Base-by-base conservation (phyloP, 169 alveolate genomes). In the Theileria sp. region DNA sequence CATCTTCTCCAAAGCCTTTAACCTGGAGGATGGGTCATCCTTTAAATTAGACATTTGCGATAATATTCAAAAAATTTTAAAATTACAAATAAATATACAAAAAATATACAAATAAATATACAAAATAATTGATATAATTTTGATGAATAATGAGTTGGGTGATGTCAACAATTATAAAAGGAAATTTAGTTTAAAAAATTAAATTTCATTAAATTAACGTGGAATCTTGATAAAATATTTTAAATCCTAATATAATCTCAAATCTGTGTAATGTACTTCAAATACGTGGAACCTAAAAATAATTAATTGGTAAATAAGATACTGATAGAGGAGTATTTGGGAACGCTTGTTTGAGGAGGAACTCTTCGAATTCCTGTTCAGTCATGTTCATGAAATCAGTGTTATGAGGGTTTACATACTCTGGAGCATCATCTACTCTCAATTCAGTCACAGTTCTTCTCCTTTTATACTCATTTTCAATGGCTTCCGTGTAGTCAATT, bases 1-100 rank as follows among this genome's bases (percentile, higher is more conserved):
- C 99, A 97, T 96, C 77, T 96, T 92, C 85, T 94, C 96, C 21
- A 96, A 85, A 17, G 98, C 98, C 94, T 93, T 95, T 21, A 96
- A 88, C 74, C 98, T 86, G 49, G 96, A 92, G 69, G 93, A 92
- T 5, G 96, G 95, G 86, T 93, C 94, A 19, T 91, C 94, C 77
- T 78, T 83, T 61, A 74, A 80, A 19, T 69, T 50, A 1, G 91
- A 79, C 91, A 85, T 85, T 68, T 69, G 72, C 72, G 72, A 64
- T 62, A 23, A 19, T 6, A 64, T 26, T 64, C 17, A 64, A 64
- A 0, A 64, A 26, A 64, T 38, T 19, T 56, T n/a, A 64, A 64
- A 64, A 26, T 21, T 64, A 23, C 7, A 6, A 64, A 1, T 64
- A 64, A n/a, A 64, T 28, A 7, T 23, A 3, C 3, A 23, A 19